These are phyloP conservation scores for Whalleya microplaca DNA, from an alignment of 2,329 filamentous ascomycete genomes.

Conservation along the genomic window DNA sequence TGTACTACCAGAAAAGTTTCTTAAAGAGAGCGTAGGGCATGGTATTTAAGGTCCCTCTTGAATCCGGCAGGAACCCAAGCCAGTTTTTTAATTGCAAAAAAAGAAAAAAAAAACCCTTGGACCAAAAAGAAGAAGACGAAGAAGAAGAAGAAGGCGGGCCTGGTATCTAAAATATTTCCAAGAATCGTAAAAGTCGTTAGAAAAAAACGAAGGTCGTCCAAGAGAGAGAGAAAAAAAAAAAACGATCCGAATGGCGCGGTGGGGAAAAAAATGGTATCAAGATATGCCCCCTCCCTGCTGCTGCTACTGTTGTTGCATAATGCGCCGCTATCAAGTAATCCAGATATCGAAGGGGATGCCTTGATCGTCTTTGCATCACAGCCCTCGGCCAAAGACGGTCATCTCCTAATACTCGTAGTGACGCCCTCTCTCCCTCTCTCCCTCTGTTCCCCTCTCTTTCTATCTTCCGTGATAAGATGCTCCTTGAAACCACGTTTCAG, in stretches of 20 bases:
- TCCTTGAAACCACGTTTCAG: neutral
- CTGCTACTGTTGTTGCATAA: constrained; percentile 10
- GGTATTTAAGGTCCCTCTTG: too few relatives aligned
- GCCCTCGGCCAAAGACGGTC: neutral
- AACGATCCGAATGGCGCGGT: constrained; percentile 11
- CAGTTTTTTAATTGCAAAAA: too few relatives aligned
- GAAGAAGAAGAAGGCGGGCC: too few relatives aligned
- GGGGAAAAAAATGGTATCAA: constrained; percentile 37
- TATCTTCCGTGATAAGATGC: constrained; percentile 5
- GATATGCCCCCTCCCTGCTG: constrained; percentile 25
- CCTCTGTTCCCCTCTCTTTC: too few relatives aligned
- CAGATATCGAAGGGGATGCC: constrained; percentile 10
- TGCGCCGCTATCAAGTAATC: constrained; percentile 21
- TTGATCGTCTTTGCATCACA: neutral
- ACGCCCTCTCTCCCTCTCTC: too few relatives aligned
- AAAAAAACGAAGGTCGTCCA: constrained; percentile 27
- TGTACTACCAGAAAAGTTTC: constrained; percentile 4
- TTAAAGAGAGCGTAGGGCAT: constrained; percentile 20
- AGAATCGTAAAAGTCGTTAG: constrained; percentile 34
- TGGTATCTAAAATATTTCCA: constrained; percentile 38
- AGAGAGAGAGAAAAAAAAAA: too few relatives aligned
- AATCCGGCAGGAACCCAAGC: constrained; percentile 19
- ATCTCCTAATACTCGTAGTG: constrained; percentile 1
- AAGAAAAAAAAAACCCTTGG: too few relatives aligned
- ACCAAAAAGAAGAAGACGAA: constrained; percentile 20